Percentiles rank a stretch among this genome's conserved stretches.
Evolutionary conservation across 371 early-diverging fungal species (phyloP).

Genomic region (Chytridium lagenaria): DNA sequence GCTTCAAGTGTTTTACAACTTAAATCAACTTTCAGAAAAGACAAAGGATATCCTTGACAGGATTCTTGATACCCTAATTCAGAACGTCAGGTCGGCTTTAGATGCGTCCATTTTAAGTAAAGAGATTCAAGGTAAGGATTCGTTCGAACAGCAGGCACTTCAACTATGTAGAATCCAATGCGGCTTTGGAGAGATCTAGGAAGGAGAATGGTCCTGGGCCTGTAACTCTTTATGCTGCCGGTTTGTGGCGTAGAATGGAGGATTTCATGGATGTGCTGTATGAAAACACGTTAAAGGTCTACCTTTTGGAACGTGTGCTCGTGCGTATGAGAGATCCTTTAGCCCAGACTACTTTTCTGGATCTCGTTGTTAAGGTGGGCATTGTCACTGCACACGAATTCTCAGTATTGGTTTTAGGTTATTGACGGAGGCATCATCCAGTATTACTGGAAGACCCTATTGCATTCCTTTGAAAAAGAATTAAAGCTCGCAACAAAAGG

Average conservation of each 20-base stretch:
- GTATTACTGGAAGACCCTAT: conserved; percentile 58
- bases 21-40: conserved; percentile 64
- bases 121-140: conserved; percentile 62
- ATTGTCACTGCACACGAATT: conserved; percentile 3
- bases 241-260: conserved; percentile 75
- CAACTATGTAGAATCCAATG: background rate
- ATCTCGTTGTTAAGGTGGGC: conserved; percentile 55
- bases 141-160: background rate
- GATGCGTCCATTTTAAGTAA: conserved; percentile 69
- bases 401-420: conserved; percentile 22
- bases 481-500: conserved; percentile 52
- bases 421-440: conserved; percentile 56
- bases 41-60: conserved; percentile 51
- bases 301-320: conserved; percentile 73
- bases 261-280: conserved; percentile 74
- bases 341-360: conserved; percentile 70
- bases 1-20: conserved; percentile 77
- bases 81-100: conserved; percentile 65
- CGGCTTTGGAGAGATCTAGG: background rate
- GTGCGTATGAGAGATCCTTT: conserved; percentile 71
- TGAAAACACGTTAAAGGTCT: conserved; percentile 71
- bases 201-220: conserved; percentile 14
- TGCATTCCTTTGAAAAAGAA: conserved; percentile 54
- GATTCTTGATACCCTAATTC: conserved; percentile 58
- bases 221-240: conserved; percentile 26